phyloP scores from a whole-genome alignment of 2,329 filamentous ascomycete genomes.

The Cytospora piceae region DNA sequence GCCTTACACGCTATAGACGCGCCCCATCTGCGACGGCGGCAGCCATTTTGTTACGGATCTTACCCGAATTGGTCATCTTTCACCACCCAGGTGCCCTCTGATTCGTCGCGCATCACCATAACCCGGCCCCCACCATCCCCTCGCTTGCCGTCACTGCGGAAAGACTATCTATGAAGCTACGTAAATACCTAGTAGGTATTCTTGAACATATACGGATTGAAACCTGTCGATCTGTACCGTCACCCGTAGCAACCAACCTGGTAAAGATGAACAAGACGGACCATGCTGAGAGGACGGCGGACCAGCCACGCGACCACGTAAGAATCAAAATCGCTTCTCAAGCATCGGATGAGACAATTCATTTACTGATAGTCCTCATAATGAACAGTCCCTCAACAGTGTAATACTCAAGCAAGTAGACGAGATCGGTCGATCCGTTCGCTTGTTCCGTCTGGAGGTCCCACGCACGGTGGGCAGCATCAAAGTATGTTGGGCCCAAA shows the following conservation, averaged over 20 bases:
- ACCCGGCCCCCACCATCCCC: too few species aligned
- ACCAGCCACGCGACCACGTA: slow-evolving; percentile 70
- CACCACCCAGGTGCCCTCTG: too few species aligned
- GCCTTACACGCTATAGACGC: too few species aligned
- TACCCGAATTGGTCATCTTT: too few species aligned
- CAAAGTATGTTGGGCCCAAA: slow-evolving; percentile 45
- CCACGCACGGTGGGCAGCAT: slow-evolving; percentile 49
- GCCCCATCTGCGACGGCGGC: too few species aligned
- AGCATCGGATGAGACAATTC: not conserved
- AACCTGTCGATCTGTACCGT: not conserved
- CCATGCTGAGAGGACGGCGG: slow-evolving; percentile 74
- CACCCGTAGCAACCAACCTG: not conserved
- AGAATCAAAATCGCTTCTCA: slow-evolving; percentile 4
- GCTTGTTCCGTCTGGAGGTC: slow-evolving; percentile 68
- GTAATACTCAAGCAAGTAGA: slow-evolving; percentile 65
- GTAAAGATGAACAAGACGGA: slow-evolving; percentile 39
- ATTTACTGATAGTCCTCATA: not conserved
- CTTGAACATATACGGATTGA: not conserved
- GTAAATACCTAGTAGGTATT: too few species aligned
- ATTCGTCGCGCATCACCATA: too few species aligned
- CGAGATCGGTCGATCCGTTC: slow-evolving; percentile 67
- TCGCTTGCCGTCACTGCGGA: too few species aligned
- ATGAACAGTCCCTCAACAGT: slow-evolving; percentile 55
- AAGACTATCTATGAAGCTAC: too few species aligned
- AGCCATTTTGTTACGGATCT: too few species aligned